phyloP scores from a whole-genome alignment of 2,329 filamentous ascomycete genomes.

The Fusarium longipes region DNA sequence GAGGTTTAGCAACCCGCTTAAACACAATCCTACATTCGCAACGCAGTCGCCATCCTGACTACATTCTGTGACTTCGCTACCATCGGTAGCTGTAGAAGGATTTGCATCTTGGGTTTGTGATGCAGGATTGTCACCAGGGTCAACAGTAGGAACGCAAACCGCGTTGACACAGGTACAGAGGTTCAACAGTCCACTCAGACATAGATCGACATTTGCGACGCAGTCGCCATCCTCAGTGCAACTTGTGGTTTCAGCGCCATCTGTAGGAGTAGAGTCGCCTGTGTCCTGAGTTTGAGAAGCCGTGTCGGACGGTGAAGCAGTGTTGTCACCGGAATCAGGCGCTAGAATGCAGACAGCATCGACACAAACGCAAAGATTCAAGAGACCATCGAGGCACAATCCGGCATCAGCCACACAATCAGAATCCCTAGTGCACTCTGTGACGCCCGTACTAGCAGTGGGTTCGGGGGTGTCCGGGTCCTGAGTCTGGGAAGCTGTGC shows the following conservation, averaged over 20 bases:
- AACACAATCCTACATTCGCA: background rate
- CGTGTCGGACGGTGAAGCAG: background rate
- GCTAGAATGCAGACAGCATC: constrained; percentile 1
- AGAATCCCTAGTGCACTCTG: background rate
- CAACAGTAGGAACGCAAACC: background rate
- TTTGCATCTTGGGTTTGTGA: background rate
- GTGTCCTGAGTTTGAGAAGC: background rate
- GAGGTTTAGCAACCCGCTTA: background rate
- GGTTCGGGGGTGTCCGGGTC: background rate
- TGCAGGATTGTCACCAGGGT: background rate
- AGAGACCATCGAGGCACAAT: background rate
- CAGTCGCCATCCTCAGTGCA: background rate
- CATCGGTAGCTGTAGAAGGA: background rate
- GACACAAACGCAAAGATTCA: constrained; percentile 20
- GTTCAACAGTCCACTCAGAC: background rate
- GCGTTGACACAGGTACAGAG: background rate
- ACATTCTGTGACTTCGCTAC: fast-evolving
- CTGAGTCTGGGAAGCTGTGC: background rate
- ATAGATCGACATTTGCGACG: background rate
- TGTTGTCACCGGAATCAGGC: background rate
- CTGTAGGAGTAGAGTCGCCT: background rate
- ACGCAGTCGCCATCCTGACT: background rate
- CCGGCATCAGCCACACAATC: constrained; percentile 9
- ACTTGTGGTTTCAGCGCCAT: fast-evolving
- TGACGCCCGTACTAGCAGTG: background rate